These are phyloP conservation scores for Aspergillus sp. DNA, from an alignment of 2,329 filamentous ascomycete genomes.

Conservation along the genomic window DNA sequence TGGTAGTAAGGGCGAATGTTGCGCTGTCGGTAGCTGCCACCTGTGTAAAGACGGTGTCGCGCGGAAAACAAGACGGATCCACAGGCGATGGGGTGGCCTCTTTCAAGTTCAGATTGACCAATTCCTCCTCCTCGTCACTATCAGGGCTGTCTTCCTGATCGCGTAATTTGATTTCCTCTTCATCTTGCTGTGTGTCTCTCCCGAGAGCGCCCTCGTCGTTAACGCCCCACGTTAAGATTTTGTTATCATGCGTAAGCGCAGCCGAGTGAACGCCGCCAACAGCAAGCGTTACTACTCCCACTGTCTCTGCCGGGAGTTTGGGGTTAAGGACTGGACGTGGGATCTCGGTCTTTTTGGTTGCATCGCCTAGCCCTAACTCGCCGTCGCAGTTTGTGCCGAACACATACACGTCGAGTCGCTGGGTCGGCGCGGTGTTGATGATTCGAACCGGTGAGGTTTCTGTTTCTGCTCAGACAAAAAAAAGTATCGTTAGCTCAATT, in stretches of 20 bases:
- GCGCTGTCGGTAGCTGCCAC: conserved; percentile 72
- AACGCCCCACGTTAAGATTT: conserved; percentile 83
- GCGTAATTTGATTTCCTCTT: conserved; percentile 56
- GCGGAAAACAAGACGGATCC: conserved; percentile 53
- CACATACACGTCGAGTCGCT: conserved; percentile 3
- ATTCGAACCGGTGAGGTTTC: neutral
- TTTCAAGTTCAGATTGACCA: neutral
- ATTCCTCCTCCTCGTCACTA: neutral
- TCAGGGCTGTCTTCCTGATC: neutral
- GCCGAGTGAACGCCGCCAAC: conserved; percentile 73
- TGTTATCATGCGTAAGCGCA: conserved; percentile 74
- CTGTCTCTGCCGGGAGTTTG: conserved; percentile 55
- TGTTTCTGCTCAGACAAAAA: neutral
- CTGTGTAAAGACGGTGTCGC: conserved; percentile 64
- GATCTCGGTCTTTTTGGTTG: conserved; percentile 51
- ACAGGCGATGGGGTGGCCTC: conserved; percentile 69
- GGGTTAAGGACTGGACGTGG: conserved; percentile 71
- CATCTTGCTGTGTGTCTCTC: conserved; percentile 57
- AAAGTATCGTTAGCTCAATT: too few species aligned
- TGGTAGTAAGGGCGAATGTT: conserved; percentile 72
- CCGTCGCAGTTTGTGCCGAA: conserved; percentile 75
- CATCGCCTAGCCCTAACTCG: conserved; percentile 74
- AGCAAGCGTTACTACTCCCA: conserved; percentile 56
- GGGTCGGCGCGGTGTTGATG: neutral
- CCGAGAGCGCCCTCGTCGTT: conserved; percentile 80